Base-by-base conservation (phyloP, 2,329 filamentous ascomycete genomes). In the Cladosporium cucumerinum region DNA sequence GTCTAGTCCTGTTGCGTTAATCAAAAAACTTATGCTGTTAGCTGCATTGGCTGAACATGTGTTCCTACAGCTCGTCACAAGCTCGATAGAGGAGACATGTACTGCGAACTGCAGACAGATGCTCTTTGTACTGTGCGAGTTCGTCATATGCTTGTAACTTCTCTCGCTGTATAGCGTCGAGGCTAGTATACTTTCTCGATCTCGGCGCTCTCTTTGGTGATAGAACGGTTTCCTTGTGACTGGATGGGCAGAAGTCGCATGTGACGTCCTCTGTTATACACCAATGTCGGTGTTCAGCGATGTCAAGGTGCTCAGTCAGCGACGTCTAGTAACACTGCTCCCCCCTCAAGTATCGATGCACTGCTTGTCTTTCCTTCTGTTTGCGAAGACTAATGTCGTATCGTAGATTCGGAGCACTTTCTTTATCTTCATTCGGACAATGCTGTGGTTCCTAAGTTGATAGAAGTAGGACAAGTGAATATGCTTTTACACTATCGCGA, bases 381-480 rank as follows among this genome's bases (percentile, higher is more conserved):
- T 58, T 58, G 26, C 55, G 21, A 36, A 58, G 32, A 58, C 55
- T 58, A 43, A 28, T 25, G 18, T 58, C 32, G 14, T 58, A 11
- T 58, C 32, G 32, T 25, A 43, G 32, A 25, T 36, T 25, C 28
- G 16, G n/a, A 58, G 32, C 32, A 30, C n/a, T 2, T 43, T 39
- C 55, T 14, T 18, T 43, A 39, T 25, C 32, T 58, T 58, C 55
- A 21, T 21, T 43, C 5, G 23, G 16, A 58, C 36, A 36, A 25
- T 4, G n/a, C 55, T 39, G 7, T 25, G n/a, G 36, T 26, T 58
- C 55, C 57, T 30, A 65, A 34, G 59, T 60, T 39, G 49, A 61
- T 34, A 48, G 63, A 18, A 65, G 49, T 23, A 65, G 23, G 51
- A 65, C 57, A 10, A 65, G 51, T 36, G 59, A 66, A 57, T 66